phyloP scores from a whole-genome alignment of 2,329 filamentous ascomycete genomes.

The Colletotrichum sp. region DNA sequence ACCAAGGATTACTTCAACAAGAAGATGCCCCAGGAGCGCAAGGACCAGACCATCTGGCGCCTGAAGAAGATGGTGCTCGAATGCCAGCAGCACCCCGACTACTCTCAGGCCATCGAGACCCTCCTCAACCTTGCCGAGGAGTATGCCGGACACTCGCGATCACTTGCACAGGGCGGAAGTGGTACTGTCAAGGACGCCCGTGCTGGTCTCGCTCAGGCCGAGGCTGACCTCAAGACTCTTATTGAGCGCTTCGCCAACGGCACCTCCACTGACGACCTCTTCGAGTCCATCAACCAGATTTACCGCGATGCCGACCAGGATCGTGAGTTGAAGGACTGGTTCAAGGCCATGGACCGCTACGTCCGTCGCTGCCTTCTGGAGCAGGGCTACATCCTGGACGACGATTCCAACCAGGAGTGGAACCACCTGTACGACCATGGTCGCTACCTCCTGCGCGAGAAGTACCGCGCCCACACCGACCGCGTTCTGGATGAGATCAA shows the following conservation, averaged over 20 bases:
- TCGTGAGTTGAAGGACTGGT: conserved; percentile 87
- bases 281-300: conserved; percentile 82
- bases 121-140: conserved; percentile 83
- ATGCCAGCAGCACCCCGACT: conserved; percentile 94
- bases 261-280: conserved; percentile 86
- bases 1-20: conserved; percentile 78
- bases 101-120: conserved; percentile 89
- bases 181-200: conserved; percentile 77
- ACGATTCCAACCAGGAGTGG: conserved; percentile 81
- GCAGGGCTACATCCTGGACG: conserved; percentile 89
- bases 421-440: conserved; percentile 85
- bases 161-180: conserved; percentile 66
- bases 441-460: conserved; percentile 83
- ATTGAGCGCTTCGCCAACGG: conserved; percentile 96
- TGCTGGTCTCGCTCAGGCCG: conserved; percentile 70
- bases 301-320: conserved; percentile 89
- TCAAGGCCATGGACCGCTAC: conserved; percentile 77
- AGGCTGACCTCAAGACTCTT: conserved; percentile 83
- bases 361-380: conserved; percentile 84
- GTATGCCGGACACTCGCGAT: conserved; percentile 78
- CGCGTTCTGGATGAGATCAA: conserved; percentile 88
- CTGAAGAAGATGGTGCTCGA: conserved; percentile 98
- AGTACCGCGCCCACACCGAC: conserved; percentile 86
- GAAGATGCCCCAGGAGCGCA: conserved; percentile 92
- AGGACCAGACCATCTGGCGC: conserved; percentile 89